Percentiles rank a stretch among this genome's conserved stretches.
Conservation (phyloP, 116 monocot species). For the Zostera marina region DNA sequence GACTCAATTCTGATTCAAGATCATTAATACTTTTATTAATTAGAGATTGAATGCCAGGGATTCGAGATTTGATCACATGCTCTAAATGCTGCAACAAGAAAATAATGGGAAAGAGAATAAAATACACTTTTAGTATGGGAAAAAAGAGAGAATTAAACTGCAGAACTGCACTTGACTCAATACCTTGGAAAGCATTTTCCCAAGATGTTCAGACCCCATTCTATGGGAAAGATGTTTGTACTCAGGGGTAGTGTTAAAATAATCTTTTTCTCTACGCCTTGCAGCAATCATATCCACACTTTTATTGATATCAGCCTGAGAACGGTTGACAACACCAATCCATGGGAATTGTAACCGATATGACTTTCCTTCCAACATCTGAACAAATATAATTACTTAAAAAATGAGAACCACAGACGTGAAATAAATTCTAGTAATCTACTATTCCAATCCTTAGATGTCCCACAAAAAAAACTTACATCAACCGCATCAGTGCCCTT, state of each 20-base stretch:
- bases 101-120: background rate
- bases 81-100: constrained; percentile 60
- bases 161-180: background rate
- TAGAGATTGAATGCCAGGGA: constrained; percentile 75
- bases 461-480: constrained; percentile 26
- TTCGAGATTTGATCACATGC: constrained; percentile 70
- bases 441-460: background rate
- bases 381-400: background rate
- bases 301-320: constrained; percentile 95
- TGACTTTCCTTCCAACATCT: constrained; percentile 93
- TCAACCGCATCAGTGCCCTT: constrained; percentile 93
- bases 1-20: constrained; percentile 59
- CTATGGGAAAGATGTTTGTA: constrained; percentile 79
- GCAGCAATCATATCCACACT: constrained; percentile 94
- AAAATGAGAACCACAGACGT: background rate
- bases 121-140: background rate
- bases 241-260: constrained; percentile 63
- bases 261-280: constrained; percentile 77
- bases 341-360: constrained; percentile 81
- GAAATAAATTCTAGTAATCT: background rate
- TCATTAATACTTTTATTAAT: constrained; percentile 67
- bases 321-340: constrained; percentile 98
- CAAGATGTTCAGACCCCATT: constrained; percentile 98
- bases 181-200: constrained; percentile 86
- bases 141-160: background rate